Base-by-base conservation (phyloP, 768 basidiomycete genomes). In the Tylopilus plumbeoviolaceoides region DNA sequence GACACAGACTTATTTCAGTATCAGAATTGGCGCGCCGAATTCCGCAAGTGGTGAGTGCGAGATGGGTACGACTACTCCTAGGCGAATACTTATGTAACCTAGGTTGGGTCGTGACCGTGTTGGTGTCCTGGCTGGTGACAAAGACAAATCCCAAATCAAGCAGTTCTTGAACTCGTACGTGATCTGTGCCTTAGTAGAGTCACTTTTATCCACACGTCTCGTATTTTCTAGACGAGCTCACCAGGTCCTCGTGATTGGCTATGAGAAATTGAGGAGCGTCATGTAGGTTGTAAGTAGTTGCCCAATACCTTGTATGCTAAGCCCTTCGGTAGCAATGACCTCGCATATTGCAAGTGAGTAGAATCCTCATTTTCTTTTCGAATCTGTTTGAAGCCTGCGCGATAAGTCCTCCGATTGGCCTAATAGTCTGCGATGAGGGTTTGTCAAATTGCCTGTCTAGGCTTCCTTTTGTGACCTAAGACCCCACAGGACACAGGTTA, bases 351-450 rank as follows among this genome's bases (percentile, higher is more conserved):
- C 83, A 72, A 79, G 87, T 86, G 65, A 63, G 83, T 56, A 55
- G 47, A 15, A 0, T 3, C 23, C n/a, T 23, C 21, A 12, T 27
- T 42, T 17, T 47, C 17, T 12, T 41, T 28, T 8, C 10, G 33
- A 12, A 25, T 27, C 25, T 25, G 14, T 42, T 44, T 55, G 28
- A 50, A 50, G 25, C 57, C 5, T 43, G 21, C 52, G 31, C 35
- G 18, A 42, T 21, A 56, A 91, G 90, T 46, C 95, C 95, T 18
- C 88, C 91, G 1, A 90, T 99, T 56, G 97, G 91, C 8, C 72
- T 99, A 5, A 87, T 99, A 55, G 77, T 99, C 20, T 98, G 95
- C 60, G 97, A 99, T 63, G 97, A 99, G 80, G 95, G 94, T 80
- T 25, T 15, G 66, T 47, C 7, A 12, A 14, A 12, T 38, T 31